phyloP scores from a whole-genome alignment of 2,329 filamentous ascomycete species.

The Hirsutella minnesotensis region DNA sequence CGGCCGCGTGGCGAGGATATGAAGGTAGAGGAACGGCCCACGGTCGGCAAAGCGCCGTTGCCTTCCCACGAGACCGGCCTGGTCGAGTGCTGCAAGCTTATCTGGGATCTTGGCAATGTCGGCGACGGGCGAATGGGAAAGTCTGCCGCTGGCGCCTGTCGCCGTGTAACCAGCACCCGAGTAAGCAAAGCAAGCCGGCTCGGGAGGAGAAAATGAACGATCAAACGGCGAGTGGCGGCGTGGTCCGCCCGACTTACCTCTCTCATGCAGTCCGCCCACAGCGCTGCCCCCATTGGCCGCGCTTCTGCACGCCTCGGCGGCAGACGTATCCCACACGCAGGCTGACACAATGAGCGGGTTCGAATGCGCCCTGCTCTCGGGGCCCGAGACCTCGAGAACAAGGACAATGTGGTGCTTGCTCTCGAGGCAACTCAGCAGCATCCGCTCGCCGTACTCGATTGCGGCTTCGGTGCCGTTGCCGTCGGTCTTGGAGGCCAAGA shows the following conservation, averaged over 20 bases:
- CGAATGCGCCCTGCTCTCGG: not conserved
- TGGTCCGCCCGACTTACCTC: not conserved
- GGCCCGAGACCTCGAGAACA: conserved; percentile 5
- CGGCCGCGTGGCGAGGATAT: conserved; percentile 7
- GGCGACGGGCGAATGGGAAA: not conserved
- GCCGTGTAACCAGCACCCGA: not conserved
- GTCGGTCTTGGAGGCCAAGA: conserved; percentile 1
- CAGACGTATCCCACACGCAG: conserved; percentile 7
- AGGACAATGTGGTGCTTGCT: conserved; percentile 3
- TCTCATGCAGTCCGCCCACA: not conserved
- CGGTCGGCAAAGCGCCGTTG: conserved; percentile 2
- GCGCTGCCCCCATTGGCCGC: not conserved
- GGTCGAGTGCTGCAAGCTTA: not conserved
- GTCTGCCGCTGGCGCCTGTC: not conserved
- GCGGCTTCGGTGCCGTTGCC: not conserved
- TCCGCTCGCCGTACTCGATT: not conserved
- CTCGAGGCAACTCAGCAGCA: conserved; percentile 2
- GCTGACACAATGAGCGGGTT: conserved; percentile 5
- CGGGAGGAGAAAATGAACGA: too few relatives aligned
- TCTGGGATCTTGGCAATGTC: not conserved
- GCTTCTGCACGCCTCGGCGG: not conserved
- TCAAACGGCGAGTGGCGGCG: not conserved
- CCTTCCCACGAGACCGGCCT: not conserved
- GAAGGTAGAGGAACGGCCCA: conserved; percentile 5
- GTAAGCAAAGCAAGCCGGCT: not conserved